Evolutionary conservation across 495 filamentous ascomycete species (phyloP), one percentile per base, ranked within the genome.

Genomic region (Amorphotheca resinae): DNA sequence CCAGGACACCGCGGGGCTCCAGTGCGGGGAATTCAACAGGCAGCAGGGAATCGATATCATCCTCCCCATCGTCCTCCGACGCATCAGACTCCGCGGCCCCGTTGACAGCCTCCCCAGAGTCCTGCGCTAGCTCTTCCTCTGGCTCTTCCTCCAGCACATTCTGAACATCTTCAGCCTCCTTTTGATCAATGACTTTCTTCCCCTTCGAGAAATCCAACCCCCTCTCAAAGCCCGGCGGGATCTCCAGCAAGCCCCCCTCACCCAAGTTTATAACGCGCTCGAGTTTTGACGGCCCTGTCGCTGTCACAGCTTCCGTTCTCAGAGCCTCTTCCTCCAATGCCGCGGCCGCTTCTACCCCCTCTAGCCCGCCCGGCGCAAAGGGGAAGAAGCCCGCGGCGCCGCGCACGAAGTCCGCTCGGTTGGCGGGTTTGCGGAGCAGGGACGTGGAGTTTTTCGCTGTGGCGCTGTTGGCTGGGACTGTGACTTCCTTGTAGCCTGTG

Each of bases 371-470:
- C 0, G 93, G 93, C 1, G 86, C 80, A 55, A 98, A 98, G 3
- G 91, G 91, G 48, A 95, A 91, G 64, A 94, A 96, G 0, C 91
- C 93, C 16, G 88, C 84, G 15, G 82, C 87, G 12, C 91, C 91
- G n/a, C 91, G 73, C 16, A 98, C 88, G 59, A 96, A 94, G 39
- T 96, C 88, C 28, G 84, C 86, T 49, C 84, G 75, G 44, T 74
- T 77, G 30, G 88, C 91, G 20, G 89, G 89, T 52, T 91, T 91
- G 30, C 91, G 74, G 8, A 84, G 63, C 28, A 98, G 67, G 0
- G 87, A 95, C 0, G 93, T 98, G 17, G 88, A 95, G 54, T 93
- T 95, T 64, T 98, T 98, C 3, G 91, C 91, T 14, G 82, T 96
- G 1, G 85, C 86, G 44, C 84, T 89, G 45, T 74, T 79, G 17